These are phyloP conservation scores for Syncephalastrum racemosum DNA, from an alignment of 371 early-diverging fungal genomes.

Conservation along the genomic window DNA sequence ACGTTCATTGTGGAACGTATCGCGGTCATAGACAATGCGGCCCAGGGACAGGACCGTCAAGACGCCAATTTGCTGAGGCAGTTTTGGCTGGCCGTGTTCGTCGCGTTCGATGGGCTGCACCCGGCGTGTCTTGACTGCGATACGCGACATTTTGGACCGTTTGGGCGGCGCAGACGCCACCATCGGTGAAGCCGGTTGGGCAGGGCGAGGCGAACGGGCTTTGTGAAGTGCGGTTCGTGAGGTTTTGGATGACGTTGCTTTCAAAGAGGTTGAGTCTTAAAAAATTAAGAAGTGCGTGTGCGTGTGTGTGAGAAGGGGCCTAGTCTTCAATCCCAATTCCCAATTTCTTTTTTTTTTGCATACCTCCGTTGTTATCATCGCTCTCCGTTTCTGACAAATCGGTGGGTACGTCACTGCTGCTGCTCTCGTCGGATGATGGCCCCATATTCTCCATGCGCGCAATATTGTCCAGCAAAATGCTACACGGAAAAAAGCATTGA, in stretches of 20 bases:
- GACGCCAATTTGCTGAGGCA: constrained; percentile 85
- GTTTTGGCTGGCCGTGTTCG: constrained; percentile 64
- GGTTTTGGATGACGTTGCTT: constrained; percentile 12
- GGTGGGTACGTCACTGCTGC: constrained; percentile 38
- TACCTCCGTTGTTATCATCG: constrained; percentile 27
- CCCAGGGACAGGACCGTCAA: constrained; percentile 76
- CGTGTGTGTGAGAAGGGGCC: neutral
- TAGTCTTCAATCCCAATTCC: neutral
- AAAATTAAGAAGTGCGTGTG: neutral
- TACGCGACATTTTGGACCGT: constrained; percentile 34
- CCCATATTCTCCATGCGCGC: constrained; percentile 25
- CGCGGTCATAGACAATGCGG: constrained; percentile 69
- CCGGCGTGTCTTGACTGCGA: constrained; percentile 34
- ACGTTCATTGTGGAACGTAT: constrained; percentile 84
- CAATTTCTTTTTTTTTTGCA: constrained; percentile 8
- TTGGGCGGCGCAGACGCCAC: constrained; percentile 55
- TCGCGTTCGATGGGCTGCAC: constrained; percentile 68
- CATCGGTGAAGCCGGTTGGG: constrained; percentile 21
- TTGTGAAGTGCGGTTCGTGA: constrained; percentile 9
- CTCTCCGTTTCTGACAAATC: constrained; percentile 29
- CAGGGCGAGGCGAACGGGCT: constrained; percentile 9
- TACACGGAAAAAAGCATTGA: constrained; percentile 10
- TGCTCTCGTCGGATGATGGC: constrained; percentile 34
- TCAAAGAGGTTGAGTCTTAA: constrained; percentile 1
- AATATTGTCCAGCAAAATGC: constrained; percentile 51